Percentiles rank a stretch among this genome's conserved stretches.
phyloP scores from a whole-genome alignment of 257 asterid genomes.

The Handroanthus guayacan region DNA sequence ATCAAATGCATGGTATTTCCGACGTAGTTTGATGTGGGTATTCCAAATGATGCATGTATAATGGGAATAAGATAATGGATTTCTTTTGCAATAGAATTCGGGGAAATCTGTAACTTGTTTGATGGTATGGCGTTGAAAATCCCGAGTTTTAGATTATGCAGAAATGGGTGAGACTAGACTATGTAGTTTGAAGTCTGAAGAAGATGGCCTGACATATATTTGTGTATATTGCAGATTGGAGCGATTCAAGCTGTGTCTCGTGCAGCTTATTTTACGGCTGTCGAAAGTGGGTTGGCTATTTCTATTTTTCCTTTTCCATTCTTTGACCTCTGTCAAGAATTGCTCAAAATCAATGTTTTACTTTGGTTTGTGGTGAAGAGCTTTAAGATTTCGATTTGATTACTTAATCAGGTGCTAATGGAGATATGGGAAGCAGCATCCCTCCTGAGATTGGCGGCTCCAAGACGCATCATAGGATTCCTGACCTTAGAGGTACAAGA shows the following conservation, averaged over 20 bases:
- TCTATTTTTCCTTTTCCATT: background rate
- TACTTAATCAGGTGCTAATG: conserved; percentile 52
- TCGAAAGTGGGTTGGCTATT: conserved; percentile 57
- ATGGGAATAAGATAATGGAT: background rate
- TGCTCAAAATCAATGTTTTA: background rate
- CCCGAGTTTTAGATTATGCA: background rate
- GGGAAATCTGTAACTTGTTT: background rate
- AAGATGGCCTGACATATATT: background rate
- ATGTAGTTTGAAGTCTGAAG: too few species aligned
- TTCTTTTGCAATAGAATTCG: background rate
- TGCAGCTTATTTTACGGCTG: conserved; percentile 74
- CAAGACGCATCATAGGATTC: conserved; percentile 62
- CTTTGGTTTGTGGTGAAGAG: background rate
- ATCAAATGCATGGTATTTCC: background rate
- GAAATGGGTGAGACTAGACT: background rate
- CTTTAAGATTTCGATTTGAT: conserved; percentile 7
- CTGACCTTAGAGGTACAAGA: conserved; percentile 64
- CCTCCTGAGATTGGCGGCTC: conserved; percentile 62
- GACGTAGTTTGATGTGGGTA: background rate
- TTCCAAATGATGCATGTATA: background rate
- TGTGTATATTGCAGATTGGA: conserved; percentile 62
- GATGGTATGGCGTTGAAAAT: background rate
- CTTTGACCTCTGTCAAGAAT: background rate
- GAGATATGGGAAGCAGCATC: conserved; percentile 44
- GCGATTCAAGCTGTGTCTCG: conserved; percentile 90